A percentile compares a stretch with the other conserved stretches of the same genome.
Evolutionary conservation across 208 protist genomes (phyloP).

Genomic region (Trypanosoma avium): DNA sequence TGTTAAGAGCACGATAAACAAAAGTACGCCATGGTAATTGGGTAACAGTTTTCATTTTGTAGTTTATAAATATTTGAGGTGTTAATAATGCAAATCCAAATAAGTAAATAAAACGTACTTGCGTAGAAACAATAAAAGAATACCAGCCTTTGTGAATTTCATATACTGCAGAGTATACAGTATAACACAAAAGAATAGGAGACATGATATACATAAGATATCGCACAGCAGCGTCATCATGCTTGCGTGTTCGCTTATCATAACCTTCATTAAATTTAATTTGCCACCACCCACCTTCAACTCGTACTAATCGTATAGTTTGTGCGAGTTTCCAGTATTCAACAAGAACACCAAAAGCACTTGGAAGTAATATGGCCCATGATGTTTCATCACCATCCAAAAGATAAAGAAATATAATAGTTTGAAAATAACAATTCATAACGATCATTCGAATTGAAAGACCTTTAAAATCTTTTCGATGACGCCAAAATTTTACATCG

Average conservation of each 20-base stretch:
- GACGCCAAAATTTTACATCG: slow-evolving; percentile 88
- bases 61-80: slow-evolving; percentile 99
- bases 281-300: slow-evolving; percentile 33
- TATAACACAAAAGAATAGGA: slow-evolving; percentile 92
- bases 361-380: slow-evolving; percentile 93
- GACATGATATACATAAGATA: slow-evolving; percentile 93
- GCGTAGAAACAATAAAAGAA: slow-evolving; percentile 87
- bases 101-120: slow-evolving; percentile 91
- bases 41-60: slow-evolving; percentile 98
- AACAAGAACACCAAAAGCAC: slow-evolving; percentile 87
- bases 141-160: slow-evolving; percentile 94
- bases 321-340: slow-evolving; percentile 98
- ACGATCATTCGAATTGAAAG: slow-evolving; percentile 95
- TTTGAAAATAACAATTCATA: slow-evolving; percentile 93
- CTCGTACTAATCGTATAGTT: slow-evolving; percentile 39
- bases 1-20: slow-evolving; percentile 98
- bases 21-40: slow-evolving; percentile 98
- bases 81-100: slow-evolving; percentile 99
- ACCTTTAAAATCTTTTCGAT: slow-evolving; percentile 94
- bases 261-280: slow-evolving; percentile 66
- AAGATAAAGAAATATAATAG: slow-evolving; percentile 98
- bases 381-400: slow-evolving; percentile 94
- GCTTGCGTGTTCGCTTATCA: slow-evolving; percentile 75
- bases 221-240: slow-evolving; percentile 93
- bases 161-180: slow-evolving; percentile 95